These are phyloP conservation scores for Pterocarpus macrocarpus DNA, from an alignment of 306 rosid species.

Conservation along the genomic window DNA sequence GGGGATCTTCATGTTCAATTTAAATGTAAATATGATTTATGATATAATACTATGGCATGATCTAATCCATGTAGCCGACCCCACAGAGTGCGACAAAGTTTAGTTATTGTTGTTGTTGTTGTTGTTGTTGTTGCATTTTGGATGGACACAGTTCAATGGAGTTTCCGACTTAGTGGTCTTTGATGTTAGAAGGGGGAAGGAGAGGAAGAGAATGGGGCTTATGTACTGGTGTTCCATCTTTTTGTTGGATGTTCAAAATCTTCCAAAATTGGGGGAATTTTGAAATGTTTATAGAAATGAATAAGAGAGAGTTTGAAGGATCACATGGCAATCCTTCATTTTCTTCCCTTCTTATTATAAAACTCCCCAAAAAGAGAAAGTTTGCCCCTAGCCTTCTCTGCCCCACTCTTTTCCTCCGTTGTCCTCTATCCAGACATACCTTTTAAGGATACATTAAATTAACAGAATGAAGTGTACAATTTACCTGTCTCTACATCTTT, in stretches of 20 bases:
- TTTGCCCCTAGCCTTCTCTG: neutral
- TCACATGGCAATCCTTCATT: neutral
- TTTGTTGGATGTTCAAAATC: slow-evolving; percentile 6
- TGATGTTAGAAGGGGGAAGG: neutral
- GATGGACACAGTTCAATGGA: neutral
- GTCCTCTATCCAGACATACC: neutral
- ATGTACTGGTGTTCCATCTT: neutral
- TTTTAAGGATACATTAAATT: neutral
- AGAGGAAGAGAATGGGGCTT: neutral
- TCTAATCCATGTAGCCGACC: no score
- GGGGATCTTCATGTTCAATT: neutral
- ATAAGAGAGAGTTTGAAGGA: neutral
- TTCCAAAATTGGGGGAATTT: neutral
- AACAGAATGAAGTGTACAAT: neutral
- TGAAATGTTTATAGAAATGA: neutral
- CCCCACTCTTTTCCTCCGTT: neutral
- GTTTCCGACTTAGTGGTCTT: neutral
- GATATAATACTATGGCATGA: no score
- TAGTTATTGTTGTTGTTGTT: no score
- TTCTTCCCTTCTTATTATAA: neutral
- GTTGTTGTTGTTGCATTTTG: neutral
- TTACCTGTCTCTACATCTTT: neutral
- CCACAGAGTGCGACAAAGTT: no score
- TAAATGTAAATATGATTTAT: neutral
- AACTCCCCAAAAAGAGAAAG: neutral